Evolutionary conservation across 2,329 filamentous ascomycete species (phyloP), one percentile per base, ranked within the genome.

Genomic region (Colletotrichum sansevieriae): DNA sequence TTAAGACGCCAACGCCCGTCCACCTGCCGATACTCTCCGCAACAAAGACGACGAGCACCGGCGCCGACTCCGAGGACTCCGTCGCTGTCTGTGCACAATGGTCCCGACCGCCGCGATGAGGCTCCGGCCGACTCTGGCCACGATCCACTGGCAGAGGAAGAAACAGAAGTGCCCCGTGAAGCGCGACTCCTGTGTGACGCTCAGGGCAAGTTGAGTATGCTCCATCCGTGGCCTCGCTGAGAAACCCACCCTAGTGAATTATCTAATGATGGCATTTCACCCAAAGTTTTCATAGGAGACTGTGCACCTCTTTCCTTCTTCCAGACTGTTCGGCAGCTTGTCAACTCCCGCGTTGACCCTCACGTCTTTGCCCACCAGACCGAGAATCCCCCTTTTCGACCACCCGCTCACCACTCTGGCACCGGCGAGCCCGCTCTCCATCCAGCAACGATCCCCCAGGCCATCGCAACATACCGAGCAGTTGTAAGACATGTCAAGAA

Each of bases 251-350:
- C n/a, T n/a, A 20, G n/a, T 47, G 20, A 20, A 4, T 6, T 8
- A 25, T n/a, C 56, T 64, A 49, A 57, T 25, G 2, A 43, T 3
- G 11, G 13, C 9, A 18, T 33, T 22, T 15, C 33, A 71, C 8
- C 1, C 29, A 7, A 9, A 29, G 70, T 86, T 35, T 88, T 88
- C 73, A 84, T 87, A 25, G 85, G 85, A 5, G 85, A 88, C 73
- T 87, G 85, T 71, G 85, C 85, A 4, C 85, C 85, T 0, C 75
- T 88, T 20, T 87, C 85, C 0, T 84, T 88, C 69, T 87, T 87
- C 71, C 85, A 87, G 71, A 86, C 84, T 0, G 82, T 87, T 7
- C 79, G 85, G 2, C 82, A 85, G 71, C 80, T 88, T 18, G 84
- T 87, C 22, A 85, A 82, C 0, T 81, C 78, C 0, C 77, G 81